Base-by-base conservation (phyloP, 768 basidiomycete species). In the Tricholoma flavovirens region DNA sequence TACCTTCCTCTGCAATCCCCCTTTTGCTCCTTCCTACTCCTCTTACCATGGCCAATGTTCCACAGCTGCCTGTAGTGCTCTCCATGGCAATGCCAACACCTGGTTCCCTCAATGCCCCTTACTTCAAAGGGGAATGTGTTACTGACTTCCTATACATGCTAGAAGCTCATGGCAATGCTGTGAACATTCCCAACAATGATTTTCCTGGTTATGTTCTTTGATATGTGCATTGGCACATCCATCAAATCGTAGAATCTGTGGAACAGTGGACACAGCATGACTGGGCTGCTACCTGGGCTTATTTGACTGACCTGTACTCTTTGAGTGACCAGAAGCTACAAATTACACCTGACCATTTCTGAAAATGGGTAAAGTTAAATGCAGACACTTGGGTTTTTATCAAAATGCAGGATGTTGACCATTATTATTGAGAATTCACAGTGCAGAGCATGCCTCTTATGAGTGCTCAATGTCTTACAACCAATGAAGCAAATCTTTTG, bases 301-400 rank as follows among this genome's bases (percentile, higher is more conserved):
- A 54, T 30, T 7, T 62, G 0, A 38, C 49, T 0, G 12, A 55
- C 14, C 12, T 54, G 5, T 62, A 57, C 32, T 52, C 30, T 2
- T 58, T 57, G 2, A 50, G 53, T n/a, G 56, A 58, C 26, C 22
- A 9, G 3, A 32, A 36, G 2, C 49, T 48, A 1, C n/a, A 15
- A n/a, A 14, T 35, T 3, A 55, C 56, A 1, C 29, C 40, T 14
- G 54, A 60, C 3, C 22, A 14, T 12, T 22, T 61, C 3, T 6
- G 51, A 17, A 10, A 9, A 2, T 61, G 57, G 60, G 51, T 52
- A 5, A 26, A n/a, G n/a, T n/a, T n/a, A n/a, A n/a, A n/a, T n/a
- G n/a, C n/a, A n/a, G n/a, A n/a, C n/a, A n/a, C n/a, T 19, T 15
- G 46, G 1, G 1, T 10, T 2, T 26, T 58, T 19, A 15, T 9